Evolutionary conservation across 2,329 filamentous ascomycete species (phyloP).

Genomic region (Neofusicoccum parvum): DNA sequence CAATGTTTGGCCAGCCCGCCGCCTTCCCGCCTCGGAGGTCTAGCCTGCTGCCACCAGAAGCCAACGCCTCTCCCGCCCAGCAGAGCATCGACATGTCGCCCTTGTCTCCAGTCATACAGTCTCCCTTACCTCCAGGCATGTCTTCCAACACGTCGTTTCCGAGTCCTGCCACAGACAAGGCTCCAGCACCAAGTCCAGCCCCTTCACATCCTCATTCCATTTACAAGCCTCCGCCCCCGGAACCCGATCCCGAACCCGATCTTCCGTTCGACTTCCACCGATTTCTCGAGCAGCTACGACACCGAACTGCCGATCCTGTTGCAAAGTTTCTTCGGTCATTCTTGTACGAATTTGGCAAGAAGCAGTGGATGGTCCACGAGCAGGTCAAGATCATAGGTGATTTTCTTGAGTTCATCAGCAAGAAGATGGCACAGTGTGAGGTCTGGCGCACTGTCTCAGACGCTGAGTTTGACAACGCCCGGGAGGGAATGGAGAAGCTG

Average conservation of each 20-base stretch:
- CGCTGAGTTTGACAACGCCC: slow-evolving; percentile 95
- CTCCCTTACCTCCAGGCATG: slow-evolving; percentile 27
- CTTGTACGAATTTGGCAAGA: slow-evolving; percentile 89
- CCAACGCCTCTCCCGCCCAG: slow-evolving; percentile 39
- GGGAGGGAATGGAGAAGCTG: slow-evolving; percentile 98
- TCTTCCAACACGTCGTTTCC: slow-evolving; percentile 27
- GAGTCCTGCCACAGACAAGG: slow-evolving; percentile 26
- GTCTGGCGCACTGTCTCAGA: slow-evolving; percentile 96
- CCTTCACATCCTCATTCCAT: slow-evolving; percentile 41
- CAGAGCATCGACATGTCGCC: slow-evolving; percentile 25
- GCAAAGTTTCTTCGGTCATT: slow-evolving; percentile 96
- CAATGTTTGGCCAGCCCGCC: slow-evolving; percentile 66
- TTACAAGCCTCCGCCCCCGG: slow-evolving; percentile 60
- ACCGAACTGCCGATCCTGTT: slow-evolving; percentile 96
- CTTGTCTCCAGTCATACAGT: not conserved
- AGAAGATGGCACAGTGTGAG: slow-evolving; percentile 97
- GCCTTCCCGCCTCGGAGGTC: slow-evolving; percentile 82
- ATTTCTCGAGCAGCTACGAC: slow-evolving; percentile 91
- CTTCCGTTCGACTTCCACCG: slow-evolving; percentile 96
- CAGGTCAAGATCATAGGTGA: slow-evolving; percentile 99
- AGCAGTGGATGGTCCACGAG: slow-evolving; percentile 99
- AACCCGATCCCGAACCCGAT: slow-evolving; percentile 68
- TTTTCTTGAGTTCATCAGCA: slow-evolving; percentile 93
- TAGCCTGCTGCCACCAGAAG: slow-evolving; percentile 64
- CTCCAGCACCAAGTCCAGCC: slow-evolving; percentile 15